Conservation (phyloP, 208 protist species). For the Leishmania tropica region DNA sequence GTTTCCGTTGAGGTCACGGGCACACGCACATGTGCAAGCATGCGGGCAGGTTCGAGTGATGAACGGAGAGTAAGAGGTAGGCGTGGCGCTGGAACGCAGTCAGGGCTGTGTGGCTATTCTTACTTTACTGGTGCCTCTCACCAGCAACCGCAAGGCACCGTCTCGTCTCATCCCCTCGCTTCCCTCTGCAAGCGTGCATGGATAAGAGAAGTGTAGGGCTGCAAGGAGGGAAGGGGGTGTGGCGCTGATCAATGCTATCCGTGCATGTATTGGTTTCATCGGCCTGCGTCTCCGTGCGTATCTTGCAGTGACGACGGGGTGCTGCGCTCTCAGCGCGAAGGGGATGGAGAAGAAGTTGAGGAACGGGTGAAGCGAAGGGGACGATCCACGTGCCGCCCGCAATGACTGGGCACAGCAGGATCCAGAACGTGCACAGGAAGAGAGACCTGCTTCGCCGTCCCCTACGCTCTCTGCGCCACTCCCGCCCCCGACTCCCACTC, state of each 20-base stretch:
- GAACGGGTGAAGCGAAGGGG: not conserved
- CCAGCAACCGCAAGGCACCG: not conserved
- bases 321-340: not conserved
- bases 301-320: not conserved
- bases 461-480: not conserved
- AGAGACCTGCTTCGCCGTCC: not conserved
- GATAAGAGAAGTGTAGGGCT: not conserved
- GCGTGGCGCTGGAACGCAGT: not conserved
- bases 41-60: not conserved
- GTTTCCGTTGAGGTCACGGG: too few species aligned
- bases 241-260: not conserved
- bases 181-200: not conserved
- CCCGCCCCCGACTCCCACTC: not conserved
- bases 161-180: not conserved
- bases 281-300: too few species aligned
- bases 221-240: not conserved
- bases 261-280: not conserved
- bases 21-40: not conserved
- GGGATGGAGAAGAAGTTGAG: not conserved
- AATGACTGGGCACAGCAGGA: not conserved
- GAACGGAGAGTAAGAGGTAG: slow-evolving; percentile 1
- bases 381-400: not conserved
- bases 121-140: not conserved
- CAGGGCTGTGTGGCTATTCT: not conserved
- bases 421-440: not conserved